phyloP scores from a whole-genome alignment of 2,329 filamentous ascomycete genomes.

The Hirsutella minnesotensis region DNA sequence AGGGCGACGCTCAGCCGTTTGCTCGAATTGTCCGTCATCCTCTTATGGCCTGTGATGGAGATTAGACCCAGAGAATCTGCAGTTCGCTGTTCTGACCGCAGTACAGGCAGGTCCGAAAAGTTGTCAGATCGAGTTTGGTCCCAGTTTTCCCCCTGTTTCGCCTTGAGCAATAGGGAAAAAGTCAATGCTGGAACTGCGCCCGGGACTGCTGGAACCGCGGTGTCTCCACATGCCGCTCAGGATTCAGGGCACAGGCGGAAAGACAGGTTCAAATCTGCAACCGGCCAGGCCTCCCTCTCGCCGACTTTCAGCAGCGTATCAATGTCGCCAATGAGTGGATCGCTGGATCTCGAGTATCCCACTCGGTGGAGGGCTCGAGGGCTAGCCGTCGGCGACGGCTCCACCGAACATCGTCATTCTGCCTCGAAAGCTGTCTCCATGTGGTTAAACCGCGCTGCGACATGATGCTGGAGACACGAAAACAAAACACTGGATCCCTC shows the following conservation, averaged over 20 bases:
- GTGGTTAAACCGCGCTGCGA: not conserved
- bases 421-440: not conserved
- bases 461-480: constrained; percentile 12
- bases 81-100: not conserved
- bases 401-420: constrained; percentile 7
- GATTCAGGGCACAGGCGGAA: not conserved
- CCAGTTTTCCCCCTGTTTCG: not conserved
- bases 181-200: not conserved
- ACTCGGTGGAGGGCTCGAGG: not conserved
- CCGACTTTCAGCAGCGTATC: not conserved
- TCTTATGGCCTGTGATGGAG: too few relatives aligned
- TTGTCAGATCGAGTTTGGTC: not conserved
- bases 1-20: too few relatives aligned
- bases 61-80: not conserved
- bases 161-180: not conserved
- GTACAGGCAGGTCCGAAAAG: not conserved
- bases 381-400: not conserved
- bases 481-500: constrained; percentile 14
- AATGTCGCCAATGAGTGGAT: constrained; percentile 3
- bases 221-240: not conserved
- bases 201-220: not conserved
- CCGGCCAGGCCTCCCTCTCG: not conserved
- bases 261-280: not conserved
- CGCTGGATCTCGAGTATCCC: constrained; percentile 6
- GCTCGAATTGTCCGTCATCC: too few relatives aligned